Percentiles rank a stretch among this genome's conserved stretches.
Conservation (phyloP, 2,329 filamentous ascomycete species). For the Aspergillus novofumigatus region DNA sequence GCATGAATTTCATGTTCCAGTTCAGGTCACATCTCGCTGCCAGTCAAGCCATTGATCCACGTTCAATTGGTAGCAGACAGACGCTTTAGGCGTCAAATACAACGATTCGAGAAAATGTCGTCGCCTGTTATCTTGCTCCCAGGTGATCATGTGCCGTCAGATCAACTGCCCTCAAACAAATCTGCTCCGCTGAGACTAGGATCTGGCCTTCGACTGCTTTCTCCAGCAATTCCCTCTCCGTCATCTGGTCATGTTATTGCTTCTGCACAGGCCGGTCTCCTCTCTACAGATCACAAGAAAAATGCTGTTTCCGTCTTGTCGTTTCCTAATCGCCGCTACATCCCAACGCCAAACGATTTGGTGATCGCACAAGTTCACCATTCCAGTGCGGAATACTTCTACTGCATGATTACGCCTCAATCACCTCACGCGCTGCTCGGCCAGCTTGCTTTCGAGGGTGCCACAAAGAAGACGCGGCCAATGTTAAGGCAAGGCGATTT, state of each 20-base stretch:
- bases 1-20: neutral
- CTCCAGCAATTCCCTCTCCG: slow-evolving; percentile 62
- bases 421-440: slow-evolving; percentile 66
- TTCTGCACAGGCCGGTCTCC: slow-evolving; percentile 33
- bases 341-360: slow-evolving; percentile 74
- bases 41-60: neutral
- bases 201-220: slow-evolving; percentile 76
- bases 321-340: slow-evolving; percentile 58
- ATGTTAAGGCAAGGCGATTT: slow-evolving; percentile 69
- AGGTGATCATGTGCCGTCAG: slow-evolving; percentile 67
- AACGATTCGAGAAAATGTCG: slow-evolving; percentile 44
- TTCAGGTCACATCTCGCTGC: neutral
- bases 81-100: no score
- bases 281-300: slow-evolving; percentile 37
- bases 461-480: slow-evolving; percentile 86
- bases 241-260: slow-evolving; percentile 41
- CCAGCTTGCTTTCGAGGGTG: slow-evolving; percentile 87
- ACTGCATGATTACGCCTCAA: slow-evolving; percentile 67
- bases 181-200: slow-evolving; percentile 71
- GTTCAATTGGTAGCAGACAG: neutral
- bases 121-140: slow-evolving; percentile 70
- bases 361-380: slow-evolving; percentile 83
- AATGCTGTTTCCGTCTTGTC: slow-evolving; percentile 35
- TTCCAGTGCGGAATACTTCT: slow-evolving; percentile 71
- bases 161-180: slow-evolving; percentile 63